Percentiles rank a stretch among this genome's conserved stretches.
phyloP scores from a whole-genome alignment of 495 filamentous ascomycete species.

The Filosporella fistucella region DNA sequence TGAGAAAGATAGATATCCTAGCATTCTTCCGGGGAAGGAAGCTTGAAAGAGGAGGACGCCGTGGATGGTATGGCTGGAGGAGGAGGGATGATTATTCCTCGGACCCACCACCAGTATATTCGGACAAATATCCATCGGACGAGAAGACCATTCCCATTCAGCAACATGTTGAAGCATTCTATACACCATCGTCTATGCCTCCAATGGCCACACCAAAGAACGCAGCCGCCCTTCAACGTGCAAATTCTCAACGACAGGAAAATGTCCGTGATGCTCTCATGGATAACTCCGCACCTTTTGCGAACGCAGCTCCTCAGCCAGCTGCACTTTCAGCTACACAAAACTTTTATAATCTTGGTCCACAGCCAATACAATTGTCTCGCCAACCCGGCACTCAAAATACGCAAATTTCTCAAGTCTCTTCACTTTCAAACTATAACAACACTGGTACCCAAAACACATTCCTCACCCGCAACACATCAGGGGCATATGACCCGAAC shows the following conservation, averaged over 20 bases:
- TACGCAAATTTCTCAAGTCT: background rate
- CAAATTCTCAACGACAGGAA: slow-evolving; percentile 8
- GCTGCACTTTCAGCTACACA: background rate
- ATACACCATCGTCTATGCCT: background rate
- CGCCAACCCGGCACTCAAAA: slow-evolving; percentile 19
- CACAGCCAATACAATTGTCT: slow-evolving; percentile 10
- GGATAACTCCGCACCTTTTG: slow-evolving; percentile 9
- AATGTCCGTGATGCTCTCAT: slow-evolving; percentile 3
- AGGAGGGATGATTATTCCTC: slow-evolving; percentile 1
- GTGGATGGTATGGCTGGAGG: slow-evolving; percentile 20
- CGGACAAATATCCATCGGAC: background rate
- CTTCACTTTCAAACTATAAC: slow-evolving; percentile 3
- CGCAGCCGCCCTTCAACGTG: slow-evolving; percentile 1
- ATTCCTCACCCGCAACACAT: slow-evolving; percentile 5
- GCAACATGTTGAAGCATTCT: slow-evolving; percentile 5
- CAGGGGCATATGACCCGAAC: slow-evolving; percentile 28
- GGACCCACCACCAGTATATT: slow-evolving; percentile 20
- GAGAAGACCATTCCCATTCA: slow-evolving; percentile 10
- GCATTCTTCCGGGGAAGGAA: slow-evolving; percentile 3
- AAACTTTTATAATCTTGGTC: slow-evolving; percentile 4
- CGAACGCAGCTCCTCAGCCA: background rate
- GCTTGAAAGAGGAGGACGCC: slow-evolving; percentile 10
- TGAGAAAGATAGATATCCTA: slow-evolving; percentile 12
- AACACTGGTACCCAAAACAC: slow-evolving; percentile 13
- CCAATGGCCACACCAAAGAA: slow-evolving; percentile 9